Evolutionary conservation across 805 yeast species (phyloP).

Genomic region (Lipomyces kockii): DNA sequence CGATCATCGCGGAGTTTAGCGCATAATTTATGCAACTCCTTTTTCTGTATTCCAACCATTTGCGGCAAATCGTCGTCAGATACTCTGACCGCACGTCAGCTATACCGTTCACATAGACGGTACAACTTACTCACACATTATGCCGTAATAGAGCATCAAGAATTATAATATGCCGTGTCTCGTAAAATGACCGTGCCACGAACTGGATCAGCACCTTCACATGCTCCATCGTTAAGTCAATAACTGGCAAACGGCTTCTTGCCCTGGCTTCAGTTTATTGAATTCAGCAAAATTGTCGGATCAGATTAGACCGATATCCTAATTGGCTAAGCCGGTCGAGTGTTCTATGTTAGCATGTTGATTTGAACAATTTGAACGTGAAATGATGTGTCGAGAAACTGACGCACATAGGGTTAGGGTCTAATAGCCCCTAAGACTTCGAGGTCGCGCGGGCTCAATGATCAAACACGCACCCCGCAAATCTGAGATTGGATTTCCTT

Average conservation of each 20-base stretch:
- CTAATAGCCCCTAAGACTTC: neutral
- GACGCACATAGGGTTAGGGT: neutral
- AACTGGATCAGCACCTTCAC: slow-evolving; percentile 60
- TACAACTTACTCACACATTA: slow-evolving; percentile 56
- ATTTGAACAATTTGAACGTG: no score
- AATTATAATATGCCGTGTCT: slow-evolving; percentile 78
- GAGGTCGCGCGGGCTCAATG: neutral
- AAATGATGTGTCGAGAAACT: no score
- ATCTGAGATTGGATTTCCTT: neutral
- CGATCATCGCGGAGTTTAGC: slow-evolving; percentile 84
- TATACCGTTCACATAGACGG: neutral
- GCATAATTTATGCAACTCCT: slow-evolving; percentile 82
- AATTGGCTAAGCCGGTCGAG: neutral
- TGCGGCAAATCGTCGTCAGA: slow-evolving; percentile 89
- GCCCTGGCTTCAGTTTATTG: neutral
- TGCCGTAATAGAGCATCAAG: slow-evolving; percentile 87
- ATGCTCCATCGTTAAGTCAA: slow-evolving; percentile 26
- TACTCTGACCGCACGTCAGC: slow-evolving; percentile 45
- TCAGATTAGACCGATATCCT: neutral
- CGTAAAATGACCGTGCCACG: slow-evolving; percentile 86
- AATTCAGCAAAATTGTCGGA: neutral
- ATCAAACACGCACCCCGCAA: neutral
- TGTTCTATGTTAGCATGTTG: neutral
- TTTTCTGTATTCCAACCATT: slow-evolving; percentile 80
- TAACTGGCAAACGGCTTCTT: neutral